phyloP scores from a whole-genome alignment of 2,329 filamentous ascomycete species.

The Fusarium tuaranense region DNA sequence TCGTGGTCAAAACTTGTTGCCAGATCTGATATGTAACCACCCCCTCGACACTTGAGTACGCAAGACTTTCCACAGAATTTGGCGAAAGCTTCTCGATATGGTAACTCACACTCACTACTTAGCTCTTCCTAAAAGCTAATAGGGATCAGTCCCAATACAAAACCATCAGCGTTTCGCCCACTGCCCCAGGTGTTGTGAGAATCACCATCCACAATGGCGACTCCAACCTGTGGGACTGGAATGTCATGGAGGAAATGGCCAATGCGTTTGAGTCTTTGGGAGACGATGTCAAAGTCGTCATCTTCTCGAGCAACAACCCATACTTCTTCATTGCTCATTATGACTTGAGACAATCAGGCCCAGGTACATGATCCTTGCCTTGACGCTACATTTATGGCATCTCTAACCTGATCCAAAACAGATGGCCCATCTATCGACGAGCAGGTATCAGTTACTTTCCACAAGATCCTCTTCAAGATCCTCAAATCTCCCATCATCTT shows the following conservation, averaged over 20 bases:
- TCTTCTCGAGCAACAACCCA: not conserved
- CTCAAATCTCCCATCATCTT: not conserved
- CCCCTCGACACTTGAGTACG: not conserved
- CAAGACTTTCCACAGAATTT: not conserved
- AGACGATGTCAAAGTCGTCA: not conserved
- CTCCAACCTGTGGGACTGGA: not conserved
- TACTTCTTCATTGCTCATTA: not conserved
- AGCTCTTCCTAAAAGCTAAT: accelerated
- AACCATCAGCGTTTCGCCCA: not conserved
- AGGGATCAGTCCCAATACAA: not conserved
- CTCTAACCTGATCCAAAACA: not conserved
- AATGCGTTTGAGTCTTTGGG: not conserved
- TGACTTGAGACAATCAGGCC: not conserved
- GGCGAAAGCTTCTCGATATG: not conserved
- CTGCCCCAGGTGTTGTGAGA: not conserved
- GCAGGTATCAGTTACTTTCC: not conserved
- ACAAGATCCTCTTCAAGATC: not conserved
- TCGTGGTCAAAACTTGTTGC: not conserved
- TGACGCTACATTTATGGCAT: not conserved
- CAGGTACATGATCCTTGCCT: not conserved
- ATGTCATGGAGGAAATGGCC: not conserved
- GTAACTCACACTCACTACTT: accelerated
- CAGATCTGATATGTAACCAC: not conserved
- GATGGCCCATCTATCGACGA: not conserved
- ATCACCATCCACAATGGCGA: not conserved